Base-by-base conservation (phyloP, 202 grass and related monocot species). In the Zizania palustris region DNA sequence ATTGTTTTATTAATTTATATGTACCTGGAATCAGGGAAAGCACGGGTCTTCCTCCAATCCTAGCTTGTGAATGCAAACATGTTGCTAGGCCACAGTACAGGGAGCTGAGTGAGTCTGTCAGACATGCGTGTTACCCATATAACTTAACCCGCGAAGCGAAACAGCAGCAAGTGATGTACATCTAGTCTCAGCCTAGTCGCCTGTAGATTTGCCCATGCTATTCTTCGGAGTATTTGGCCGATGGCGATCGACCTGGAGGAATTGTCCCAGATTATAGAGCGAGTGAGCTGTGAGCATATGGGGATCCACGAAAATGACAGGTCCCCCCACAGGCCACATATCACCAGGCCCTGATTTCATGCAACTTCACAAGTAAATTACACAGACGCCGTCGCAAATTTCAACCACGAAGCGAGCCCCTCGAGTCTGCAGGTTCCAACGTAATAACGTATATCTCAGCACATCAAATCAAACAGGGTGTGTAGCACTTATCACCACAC, bases 271-370 rank as follows among this genome's bases (percentile, higher is more conserved):
- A 79, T 66, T 18, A 50, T 49, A 1, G n/a, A 4, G 45, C 28
- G 35, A 9, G 73, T 55, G n/a, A 19, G 45, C 8, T 3, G 13
- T 43, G 22, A 49, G 34, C 3, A 11, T 38, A 15, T 60, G 58
- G 81, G 81, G 75, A 88, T 84, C 86, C 64, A 83, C 57, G 34
- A 75, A 21, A 11, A 42, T 9, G 35, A 6, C 75, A 15, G 56
- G 80, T 83, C 75, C 75, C 75, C 80, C 80, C 74, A 56, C 68
- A 62, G 43, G 67, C 39, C 79, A 82, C 67, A 79, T 69, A 65
- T 64, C 71, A 69, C 9, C 41, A 65, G 15, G 42, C 0, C 85
- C 73, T 72, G 60, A 43, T 82, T 82, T 84, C 75, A 83, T 16
- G 75, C 28, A 35, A 4, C 14, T 19, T 36, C 12, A 12, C 18